Evolutionary conservation across 2,329 filamentous ascomycete species (phyloP), one percentile per base, ranked within the genome.

Genomic region (Aspergillus sp.): DNA sequence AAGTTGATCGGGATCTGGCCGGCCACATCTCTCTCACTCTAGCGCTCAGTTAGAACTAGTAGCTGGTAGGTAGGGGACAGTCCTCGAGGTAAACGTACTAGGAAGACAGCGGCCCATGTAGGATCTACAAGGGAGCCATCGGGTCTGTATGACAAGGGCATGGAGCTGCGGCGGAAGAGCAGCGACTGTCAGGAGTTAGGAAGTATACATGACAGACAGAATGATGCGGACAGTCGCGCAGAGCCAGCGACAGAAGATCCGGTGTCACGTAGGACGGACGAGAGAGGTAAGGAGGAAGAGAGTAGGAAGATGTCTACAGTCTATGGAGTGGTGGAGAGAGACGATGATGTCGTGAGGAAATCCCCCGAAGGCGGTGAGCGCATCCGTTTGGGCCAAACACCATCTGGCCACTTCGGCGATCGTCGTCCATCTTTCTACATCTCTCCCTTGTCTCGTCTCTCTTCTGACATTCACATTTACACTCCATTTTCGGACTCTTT

Each of bases 21-120:
- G 19, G 79, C 77, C 38, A 86, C 72, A 73, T 88, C 85, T 67
- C 85, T 74, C 66, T 86, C 81, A 42, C 83, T 82, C 84, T 85
- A 7, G 40, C 46, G 14, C 61, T 61, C 52, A 53, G 34, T 10
- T 23, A 29, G 34, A 19, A 17, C 13, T 21, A 10, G 16, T 19
- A 19, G 3, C 25, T 9, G 9, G 25, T 10, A 29, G 7, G 7
- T 10, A 6, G 7, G 3, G 21, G 7, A 29, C 9, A 29, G 9
- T 29, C 25, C 25, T 29, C 25, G 25, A 29, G 9, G 25, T 11
- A 29, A 34, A 65, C 70, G 49, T 50, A 75, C 73, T 55, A 76
- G 60, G 50, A 71, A 64, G 36, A 73, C 65, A n/a, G 71, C 67
- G 25, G 63, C 64, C 71, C 68, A 74, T 47, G 72, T 73, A 34